Percentiles rank a stretch among this genome's conserved stretches.
phyloP scores from a whole-genome alignment of 148 eudicot genomes.

The Heliosperma pusillum region DNA sequence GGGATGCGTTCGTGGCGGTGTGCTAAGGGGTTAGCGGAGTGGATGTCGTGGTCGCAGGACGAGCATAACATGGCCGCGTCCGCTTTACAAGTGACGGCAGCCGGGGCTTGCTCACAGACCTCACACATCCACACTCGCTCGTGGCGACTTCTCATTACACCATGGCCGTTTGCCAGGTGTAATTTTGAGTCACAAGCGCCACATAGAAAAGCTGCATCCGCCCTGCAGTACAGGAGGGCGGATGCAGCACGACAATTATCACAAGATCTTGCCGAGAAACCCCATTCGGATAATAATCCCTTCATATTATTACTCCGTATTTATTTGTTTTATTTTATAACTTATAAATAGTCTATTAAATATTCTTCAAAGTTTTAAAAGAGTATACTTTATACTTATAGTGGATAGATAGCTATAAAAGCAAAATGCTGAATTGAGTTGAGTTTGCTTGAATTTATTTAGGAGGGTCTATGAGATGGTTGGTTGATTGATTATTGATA shows the following conservation, averaged over 20 bases:
- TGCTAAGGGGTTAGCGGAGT: constrained; percentile 68
- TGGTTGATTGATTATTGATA: constrained; percentile 11
- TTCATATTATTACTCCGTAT: constrained; percentile 8
- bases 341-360: too few relatives aligned
- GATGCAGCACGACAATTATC: constrained; percentile 53
- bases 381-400: too few relatives aligned
- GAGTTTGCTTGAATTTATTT: constrained; percentile 10
- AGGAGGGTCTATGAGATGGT: background rate
- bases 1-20: constrained; percentile 74
- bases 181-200: constrained; percentile 52
- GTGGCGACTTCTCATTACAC: constrained; percentile 33
- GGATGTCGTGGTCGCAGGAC: constrained; percentile 77
- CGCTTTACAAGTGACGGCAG: constrained; percentile 67
- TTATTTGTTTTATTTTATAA: too few relatives aligned
- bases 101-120: constrained; percentile 80
- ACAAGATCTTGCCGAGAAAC: constrained; percentile 44
- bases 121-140: constrained; percentile 81
- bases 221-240: constrained; percentile 56
- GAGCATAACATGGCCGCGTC: constrained; percentile 71
- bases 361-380: too few relatives aligned
- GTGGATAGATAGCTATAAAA: background rate
- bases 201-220: constrained; percentile 65
- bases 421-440: constrained; percentile 1
- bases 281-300: constrained; percentile 30
- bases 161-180: constrained; percentile 40